These are phyloP conservation scores for Exophiala calicioides DNA, from an alignment of 2,329 filamentous ascomycete species.

Conservation along the genomic window DNA sequence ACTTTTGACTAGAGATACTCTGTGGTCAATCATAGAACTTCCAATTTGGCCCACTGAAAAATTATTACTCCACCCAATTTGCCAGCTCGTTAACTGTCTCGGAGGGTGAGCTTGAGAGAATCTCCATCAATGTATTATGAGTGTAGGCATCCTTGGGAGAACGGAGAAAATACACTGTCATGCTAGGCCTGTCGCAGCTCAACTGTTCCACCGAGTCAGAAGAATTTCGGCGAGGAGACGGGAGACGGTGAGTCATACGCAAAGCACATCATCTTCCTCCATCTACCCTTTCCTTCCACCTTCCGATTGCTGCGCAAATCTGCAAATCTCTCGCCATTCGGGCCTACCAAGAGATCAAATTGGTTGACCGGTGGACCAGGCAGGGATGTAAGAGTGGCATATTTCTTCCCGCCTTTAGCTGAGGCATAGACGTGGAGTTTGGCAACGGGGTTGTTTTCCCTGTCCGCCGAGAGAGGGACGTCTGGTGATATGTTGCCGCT, in stretches of 20 bases:
- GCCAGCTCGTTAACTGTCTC: too few species aligned
- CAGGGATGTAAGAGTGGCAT: slow-evolving; percentile 8
- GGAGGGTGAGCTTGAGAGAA: too few species aligned
- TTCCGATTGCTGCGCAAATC: slow-evolving; percentile 25
- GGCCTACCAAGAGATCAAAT: slow-evolving; percentile 18
- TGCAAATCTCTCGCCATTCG: slow-evolving; percentile 22
- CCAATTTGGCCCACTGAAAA: too few species aligned
- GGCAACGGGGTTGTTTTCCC: slow-evolving; percentile 16
- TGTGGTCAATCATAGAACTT: too few species aligned
- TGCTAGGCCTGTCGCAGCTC: background rate
- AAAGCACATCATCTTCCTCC: slow-evolving; percentile 23
- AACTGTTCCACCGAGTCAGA: too few species aligned
- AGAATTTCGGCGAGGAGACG: background rate
- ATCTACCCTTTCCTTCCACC: slow-evolving; percentile 5
- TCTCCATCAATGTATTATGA: too few species aligned
- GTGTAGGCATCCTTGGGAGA: too few species aligned
- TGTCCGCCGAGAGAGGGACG: slow-evolving; percentile 10
- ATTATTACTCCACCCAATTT: too few species aligned
- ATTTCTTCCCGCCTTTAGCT: slow-evolving; percentile 13
- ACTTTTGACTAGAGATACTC: too few species aligned
- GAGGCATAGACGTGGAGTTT: slow-evolving; percentile 24
- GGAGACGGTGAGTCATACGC: slow-evolving; percentile 5
- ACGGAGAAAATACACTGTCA: too few species aligned
- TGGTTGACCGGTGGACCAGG: slow-evolving; percentile 8
- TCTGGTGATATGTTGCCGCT: slow-evolving; percentile 21